A percentile compares a stretch with the other conserved stretches of the same genome.
Evolutionary conservation across 345 rosid species (phyloP).

Genomic region (Eucalyptus tenuipes): DNA sequence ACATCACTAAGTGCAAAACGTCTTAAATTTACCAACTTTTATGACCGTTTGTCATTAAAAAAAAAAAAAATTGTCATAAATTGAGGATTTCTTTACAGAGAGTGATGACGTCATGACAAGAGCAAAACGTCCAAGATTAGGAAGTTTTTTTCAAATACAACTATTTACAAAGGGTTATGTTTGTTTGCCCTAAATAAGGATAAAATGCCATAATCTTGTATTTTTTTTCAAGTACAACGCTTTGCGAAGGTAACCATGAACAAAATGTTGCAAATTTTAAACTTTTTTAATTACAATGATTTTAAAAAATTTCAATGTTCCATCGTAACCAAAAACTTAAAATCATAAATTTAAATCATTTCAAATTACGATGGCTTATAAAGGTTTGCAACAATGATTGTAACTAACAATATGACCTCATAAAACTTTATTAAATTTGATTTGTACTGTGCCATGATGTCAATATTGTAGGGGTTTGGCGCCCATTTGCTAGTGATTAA

Average conservation of each 20-base stretch:
- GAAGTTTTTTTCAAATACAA: background rate
- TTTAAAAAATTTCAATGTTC: background rate
- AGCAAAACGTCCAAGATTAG: background rate
- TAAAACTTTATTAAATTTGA: background rate
- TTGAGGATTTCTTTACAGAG: background rate
- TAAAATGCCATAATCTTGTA: background rate
- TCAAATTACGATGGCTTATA: background rate
- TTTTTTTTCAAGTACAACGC: background rate
- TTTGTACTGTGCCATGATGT: background rate
- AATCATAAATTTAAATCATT: background rate
- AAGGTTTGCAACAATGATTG: background rate
- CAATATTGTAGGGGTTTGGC: accelerated
- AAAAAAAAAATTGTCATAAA: too few relatives aligned
- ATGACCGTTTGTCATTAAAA: too few relatives aligned
- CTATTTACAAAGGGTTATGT: background rate
- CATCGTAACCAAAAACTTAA: background rate
- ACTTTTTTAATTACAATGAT: background rate
- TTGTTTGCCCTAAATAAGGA: background rate
- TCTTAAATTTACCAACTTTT: too few relatives aligned
- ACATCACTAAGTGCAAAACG: accelerated
- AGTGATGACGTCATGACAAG: background rate
- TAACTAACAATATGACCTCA: background rate
- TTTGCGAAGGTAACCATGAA: background rate
- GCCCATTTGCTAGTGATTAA: background rate
- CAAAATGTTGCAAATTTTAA: background rate